Conservation (phyloP, 169 alveolate species). For the Eimeria necatrix region DNA sequence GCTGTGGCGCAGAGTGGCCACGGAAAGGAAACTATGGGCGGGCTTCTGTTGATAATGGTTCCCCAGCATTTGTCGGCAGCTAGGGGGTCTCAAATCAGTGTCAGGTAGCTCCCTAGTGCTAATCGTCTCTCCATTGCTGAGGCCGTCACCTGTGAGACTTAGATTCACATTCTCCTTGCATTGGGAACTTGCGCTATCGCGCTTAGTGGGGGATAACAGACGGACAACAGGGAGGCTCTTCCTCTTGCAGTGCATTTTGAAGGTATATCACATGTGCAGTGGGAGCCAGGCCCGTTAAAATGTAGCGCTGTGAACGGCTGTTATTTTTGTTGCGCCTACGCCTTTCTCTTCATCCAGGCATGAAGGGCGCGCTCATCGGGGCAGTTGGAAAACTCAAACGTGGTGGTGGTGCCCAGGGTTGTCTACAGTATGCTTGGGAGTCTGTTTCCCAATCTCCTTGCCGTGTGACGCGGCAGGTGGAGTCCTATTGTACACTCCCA, state of each 20-base stretch:
- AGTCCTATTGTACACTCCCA: not conserved
- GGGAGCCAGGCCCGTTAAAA: too few species aligned
- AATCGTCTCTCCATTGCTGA: not conserved
- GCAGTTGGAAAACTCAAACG: not conserved
- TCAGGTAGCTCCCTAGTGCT: not conserved
- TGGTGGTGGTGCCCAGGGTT: not conserved
- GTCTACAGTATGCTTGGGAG: not conserved
- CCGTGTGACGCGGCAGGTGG: not conserved
- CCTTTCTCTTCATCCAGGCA: too few species aligned
- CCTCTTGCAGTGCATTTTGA: constrained; percentile 42
- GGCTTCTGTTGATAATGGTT: not conserved
- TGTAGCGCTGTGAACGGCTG: too few species aligned
- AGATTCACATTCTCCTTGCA: not conserved
- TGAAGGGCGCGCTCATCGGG: too few species aligned
- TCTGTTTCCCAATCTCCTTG: not conserved
- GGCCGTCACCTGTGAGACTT: constrained; percentile 38
- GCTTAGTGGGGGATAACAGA: not conserved
- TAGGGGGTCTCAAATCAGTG: constrained; percentile 8
- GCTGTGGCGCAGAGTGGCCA: not conserved
- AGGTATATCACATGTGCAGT: not conserved
- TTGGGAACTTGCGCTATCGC: not conserved
- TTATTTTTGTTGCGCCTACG: too few species aligned
- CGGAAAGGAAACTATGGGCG: not conserved
- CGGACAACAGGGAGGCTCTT: not conserved
- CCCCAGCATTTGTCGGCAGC: not conserved